Evolutionary conservation across 1,139 yeast species (phyloP).

Genomic region (Sugiyamaella xylanicola): DNA sequence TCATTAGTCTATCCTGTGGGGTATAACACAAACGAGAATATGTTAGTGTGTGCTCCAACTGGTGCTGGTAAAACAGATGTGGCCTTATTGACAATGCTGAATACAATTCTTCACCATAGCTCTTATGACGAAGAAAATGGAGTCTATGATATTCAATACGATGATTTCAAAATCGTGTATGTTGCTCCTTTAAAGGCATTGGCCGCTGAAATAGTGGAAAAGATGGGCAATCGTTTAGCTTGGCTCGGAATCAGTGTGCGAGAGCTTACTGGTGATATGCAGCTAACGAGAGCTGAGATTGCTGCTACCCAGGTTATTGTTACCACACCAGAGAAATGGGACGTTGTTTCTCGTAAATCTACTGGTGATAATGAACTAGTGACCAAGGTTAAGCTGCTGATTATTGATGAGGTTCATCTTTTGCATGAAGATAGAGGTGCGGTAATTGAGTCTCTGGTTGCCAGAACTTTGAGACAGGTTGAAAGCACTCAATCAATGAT

Average conservation of each 20-base stretch:
- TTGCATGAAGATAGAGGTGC: constrained; percentile 98
- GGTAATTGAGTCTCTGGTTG: constrained; percentile 92
- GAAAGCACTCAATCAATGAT: constrained; percentile 94
- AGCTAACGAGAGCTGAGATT: constrained; percentile 80
- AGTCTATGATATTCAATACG: constrained; percentile 67
- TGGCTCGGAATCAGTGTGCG: constrained; percentile 87
- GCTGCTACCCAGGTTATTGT: constrained; percentile 86
- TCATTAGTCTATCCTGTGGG: constrained; percentile 91
- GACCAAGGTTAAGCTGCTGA: constrained; percentile 77
- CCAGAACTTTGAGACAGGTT: constrained; percentile 91
- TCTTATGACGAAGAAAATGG: constrained; percentile 49
- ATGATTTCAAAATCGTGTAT: constrained; percentile 86
- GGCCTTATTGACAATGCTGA: constrained; percentile 80
- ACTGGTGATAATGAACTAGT: constrained; percentile 85
- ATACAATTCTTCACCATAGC: constrained; percentile 74
- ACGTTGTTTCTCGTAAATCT: constrained; percentile 91
- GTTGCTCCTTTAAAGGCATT: constrained; percentile 96
- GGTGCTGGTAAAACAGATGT: constrained; percentile 99
- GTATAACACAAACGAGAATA: constrained; percentile 88
- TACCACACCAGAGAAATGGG: constrained; percentile 99
- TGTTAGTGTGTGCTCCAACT: constrained; percentile 98
- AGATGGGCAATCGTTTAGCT: constrained; percentile 71
- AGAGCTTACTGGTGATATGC: constrained; percentile 98
- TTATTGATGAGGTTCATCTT: constrained; percentile 95
- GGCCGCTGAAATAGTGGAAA: constrained; percentile 96